Conservation (phyloP, 495 filamentous ascomycete species). For the Astrothelium subdiscretum region DNA sequence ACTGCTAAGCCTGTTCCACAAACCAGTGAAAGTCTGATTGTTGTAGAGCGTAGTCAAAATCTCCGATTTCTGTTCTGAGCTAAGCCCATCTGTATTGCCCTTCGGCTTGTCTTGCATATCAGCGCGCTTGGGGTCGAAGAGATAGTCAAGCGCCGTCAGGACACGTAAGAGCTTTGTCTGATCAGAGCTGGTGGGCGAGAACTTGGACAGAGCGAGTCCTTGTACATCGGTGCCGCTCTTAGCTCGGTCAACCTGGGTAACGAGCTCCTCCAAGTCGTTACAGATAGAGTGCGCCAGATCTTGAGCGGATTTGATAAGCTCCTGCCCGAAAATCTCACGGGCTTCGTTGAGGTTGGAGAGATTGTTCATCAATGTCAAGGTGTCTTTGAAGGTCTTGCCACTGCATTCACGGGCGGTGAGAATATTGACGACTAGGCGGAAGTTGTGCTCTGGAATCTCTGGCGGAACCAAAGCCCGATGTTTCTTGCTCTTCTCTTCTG, state of each 20-base stretch:
- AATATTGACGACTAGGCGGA: conserved; percentile 89
- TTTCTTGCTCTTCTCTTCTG: conserved; percentile 46
- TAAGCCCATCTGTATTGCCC: conserved; percentile 9
- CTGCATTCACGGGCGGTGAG: conserved; percentile 92
- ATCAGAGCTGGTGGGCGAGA: conserved; percentile 89
- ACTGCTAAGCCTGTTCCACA: conserved; percentile 91
- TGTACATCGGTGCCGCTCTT: conserved; percentile 87
- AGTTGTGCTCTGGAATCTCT: conserved; percentile 76
- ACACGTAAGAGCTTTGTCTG: conserved; percentile 90
- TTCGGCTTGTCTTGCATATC: conserved; percentile 41
- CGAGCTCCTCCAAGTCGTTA: conserved; percentile 71
- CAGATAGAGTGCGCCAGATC: conserved; percentile 73
- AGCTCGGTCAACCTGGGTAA: conserved; percentile 76
- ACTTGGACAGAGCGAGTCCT: conserved; percentile 84
- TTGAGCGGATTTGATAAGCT: conserved; percentile 78
- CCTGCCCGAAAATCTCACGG: conserved; percentile 78
- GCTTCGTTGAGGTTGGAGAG: conserved; percentile 86
- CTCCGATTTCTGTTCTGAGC: conserved; percentile 55
- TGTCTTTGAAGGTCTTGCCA: conserved; percentile 93
- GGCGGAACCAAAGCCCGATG: conserved; percentile 64
- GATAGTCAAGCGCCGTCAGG: conserved; percentile 88
- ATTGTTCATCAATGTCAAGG: conserved; percentile 94
- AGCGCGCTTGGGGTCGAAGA: conserved; percentile 59
- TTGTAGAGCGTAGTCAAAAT: conserved; percentile 80
- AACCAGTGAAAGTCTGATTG: conserved; percentile 71